Evolutionary conservation across 306 rosid species (phyloP), one percentile per base, ranked within the genome.

Genomic region (Vicia sativa): DNA sequence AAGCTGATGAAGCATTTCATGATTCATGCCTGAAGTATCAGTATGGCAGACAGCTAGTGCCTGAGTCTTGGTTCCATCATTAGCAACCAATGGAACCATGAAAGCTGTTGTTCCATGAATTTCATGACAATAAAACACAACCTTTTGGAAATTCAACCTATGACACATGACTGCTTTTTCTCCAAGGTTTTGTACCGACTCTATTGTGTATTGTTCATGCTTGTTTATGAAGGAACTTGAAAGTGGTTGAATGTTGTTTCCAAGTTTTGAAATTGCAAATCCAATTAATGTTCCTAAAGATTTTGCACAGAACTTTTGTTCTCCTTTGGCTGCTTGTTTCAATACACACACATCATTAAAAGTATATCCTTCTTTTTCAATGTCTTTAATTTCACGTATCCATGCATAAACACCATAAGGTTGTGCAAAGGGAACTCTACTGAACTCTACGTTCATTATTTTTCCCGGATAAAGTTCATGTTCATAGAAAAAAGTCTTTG

Each of bases 121-220:
- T 4, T 81, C 49, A 23, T 88, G 95, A 65, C 91, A 88, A 65
- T 83, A 84, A 65, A 77, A 86, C 21, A 82, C 91, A 1, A 77
- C 82, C 6, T 72, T 74, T 0, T 73, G 65, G 26, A 82, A 86
- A 60, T 89, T 48, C 12, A 48, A 48, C 4, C 26, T 48, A 15
- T 48, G 55, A 48, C 55, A 48, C 55, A 48, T 48, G 4, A 82
- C 85, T 0, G 87, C 70, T 29, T 81, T 79, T 2, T 77, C 66
- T 1, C 78, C 58, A 11, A 77, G 56, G 67, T 86, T 80, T 66
- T 82, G 67, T 4, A 67, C 78, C 14, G 66, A 43, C 2, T 77
- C 79, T 9, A 23, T 3, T 11, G 78, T 81, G 66, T 80, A 86
- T 3, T 37, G 16, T 35, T 31, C 37, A 1, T 80, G 65, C 3